Evolutionary conservation across 2,329 filamentous ascomycete species (phyloP), one percentile per base, ranked within the genome.

Genomic region (Thielaviopsis euricoi): DNA sequence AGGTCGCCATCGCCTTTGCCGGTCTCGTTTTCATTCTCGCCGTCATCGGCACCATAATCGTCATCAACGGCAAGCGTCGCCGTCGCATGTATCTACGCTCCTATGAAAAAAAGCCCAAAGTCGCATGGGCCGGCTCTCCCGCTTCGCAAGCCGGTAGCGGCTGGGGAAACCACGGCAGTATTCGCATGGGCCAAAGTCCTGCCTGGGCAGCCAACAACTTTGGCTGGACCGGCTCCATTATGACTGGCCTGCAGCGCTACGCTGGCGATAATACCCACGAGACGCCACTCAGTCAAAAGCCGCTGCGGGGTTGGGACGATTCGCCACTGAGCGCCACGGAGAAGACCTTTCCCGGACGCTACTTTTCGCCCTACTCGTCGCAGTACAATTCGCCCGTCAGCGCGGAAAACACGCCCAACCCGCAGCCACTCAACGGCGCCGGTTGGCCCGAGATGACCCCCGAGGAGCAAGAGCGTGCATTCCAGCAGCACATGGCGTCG

Each of bases 301-400:
- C 79, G 0, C 67, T 80, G 10, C 69, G 73, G 21, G 71, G 73
- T 29, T 81, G 78, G 77, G 74, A 76, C 23, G 75, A 78, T 61
- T 80, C 74, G 25, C 80, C 73, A 0, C 62, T 74, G 58, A 77
- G 73, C 52, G 71, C 69, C 1, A 66, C 65, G 1, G 71, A 74
- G 52, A 68, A 68, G 60, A 60, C 64, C 0, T 73, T 71, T 61
- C 68, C 71, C 0, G 52, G 53, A 17, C 73, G 71, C 6, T 80
- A 82, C 67, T 75, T 81, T 62, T 81, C 78, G 3, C 80, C 81
- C 0, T 83, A 83, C 64, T 73, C 71, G 21, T 81, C 78, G 48
- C 77, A 80, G 60, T 82, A 75, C 67, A 79, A 71, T 66, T 82
- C 78, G 63, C 80, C 80, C 0, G 71, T 79, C 60, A 77, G 71